Evolutionary conservation across 805 yeast species (phyloP), one percentile per base, ranked within the genome.

Genomic region (Candida xyloterini): DNA sequence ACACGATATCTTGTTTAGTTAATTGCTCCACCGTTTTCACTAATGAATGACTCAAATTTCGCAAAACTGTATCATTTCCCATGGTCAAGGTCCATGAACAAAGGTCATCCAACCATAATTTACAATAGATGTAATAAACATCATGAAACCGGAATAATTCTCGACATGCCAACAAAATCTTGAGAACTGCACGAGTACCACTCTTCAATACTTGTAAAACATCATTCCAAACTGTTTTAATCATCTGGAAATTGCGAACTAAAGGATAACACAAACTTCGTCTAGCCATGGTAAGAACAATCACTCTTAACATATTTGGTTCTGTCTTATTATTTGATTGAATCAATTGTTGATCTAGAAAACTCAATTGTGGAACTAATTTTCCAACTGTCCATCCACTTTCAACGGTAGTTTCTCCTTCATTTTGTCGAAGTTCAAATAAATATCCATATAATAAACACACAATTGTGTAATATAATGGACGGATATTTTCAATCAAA

Each of bases 361-460:
- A 79, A 7, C 89, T 59, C 27, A 91, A 62, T 52, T 87, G 93
- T 1, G 98, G 96, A 0, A 80, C 66, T 15, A 93, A 52, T 50
- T 84, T 89, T 1, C 99, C 99, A 4, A 93, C 74, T 0, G 91
- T 81, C 99, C 99, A 93, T 0, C 95, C 87, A 42, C 95, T 84
- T 60, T 93, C 99, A 4, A 85, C 79, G 13, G 78, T 87, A 37
- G 78, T 76, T 14, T 76, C 81, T 10, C 81, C 82, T 53, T 76
- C 78, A 26, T 82, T 87, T 38, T 84, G 83, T 26, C 96, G 66
- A 35, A 74, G 62, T 47, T 93, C 97, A 57, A 81, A 89, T 38
- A 76, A 74, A 51, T 79, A 84, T 1, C 84, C 79, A 61, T 84
- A 93, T 14, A 93, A 49, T 1, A 90, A 47, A 15, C 85, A 77